phyloP scores from a whole-genome alignment of 169 alveolate species.

The Sarcocystis neurona region DNA sequence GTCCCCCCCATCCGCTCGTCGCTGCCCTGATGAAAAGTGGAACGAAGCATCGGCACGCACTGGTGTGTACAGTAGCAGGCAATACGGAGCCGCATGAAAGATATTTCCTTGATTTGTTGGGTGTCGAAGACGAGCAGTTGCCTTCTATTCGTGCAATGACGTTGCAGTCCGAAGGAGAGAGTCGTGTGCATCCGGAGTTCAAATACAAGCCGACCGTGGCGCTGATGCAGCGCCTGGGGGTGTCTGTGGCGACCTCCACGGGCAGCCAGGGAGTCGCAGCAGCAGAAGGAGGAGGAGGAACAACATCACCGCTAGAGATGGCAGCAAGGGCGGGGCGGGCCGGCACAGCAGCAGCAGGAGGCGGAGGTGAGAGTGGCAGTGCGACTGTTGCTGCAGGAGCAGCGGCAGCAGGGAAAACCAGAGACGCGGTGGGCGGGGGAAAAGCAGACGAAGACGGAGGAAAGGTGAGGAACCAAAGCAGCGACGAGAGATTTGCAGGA shows the following conservation, averaged over 20 bases:
- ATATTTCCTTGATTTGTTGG: slow-evolving; percentile 44
- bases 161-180: slow-evolving; percentile 37
- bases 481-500: neutral
- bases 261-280: too few relatives aligned
- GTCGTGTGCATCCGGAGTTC: slow-evolving; percentile 59
- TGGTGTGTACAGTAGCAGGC: slow-evolving; percentile 54
- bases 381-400: neutral
- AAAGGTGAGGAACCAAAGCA: neutral
- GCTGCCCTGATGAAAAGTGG: slow-evolving; percentile 45
- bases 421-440: neutral
- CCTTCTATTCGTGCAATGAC: slow-evolving; percentile 55
- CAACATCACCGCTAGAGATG: too few relatives aligned
- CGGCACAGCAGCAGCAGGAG: too few relatives aligned
- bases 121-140: slow-evolving; percentile 47
- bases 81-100: slow-evolving; percentile 43
- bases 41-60: slow-evolving; percentile 10
- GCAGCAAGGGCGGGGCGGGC: too few relatives aligned
- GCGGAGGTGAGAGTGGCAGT: neutral
- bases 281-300: too few relatives aligned
- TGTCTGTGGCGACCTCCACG: too few relatives aligned
- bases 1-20: slow-evolving; percentile 33
- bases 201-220: slow-evolving; percentile 28
- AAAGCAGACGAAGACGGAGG: neutral
- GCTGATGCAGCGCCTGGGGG: too few relatives aligned
- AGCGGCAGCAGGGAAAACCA: neutral